These are phyloP conservation scores for Kockiozyma suomiensis DNA, from an alignment of 805 yeast genomes.

Conservation along the genomic window DNA sequence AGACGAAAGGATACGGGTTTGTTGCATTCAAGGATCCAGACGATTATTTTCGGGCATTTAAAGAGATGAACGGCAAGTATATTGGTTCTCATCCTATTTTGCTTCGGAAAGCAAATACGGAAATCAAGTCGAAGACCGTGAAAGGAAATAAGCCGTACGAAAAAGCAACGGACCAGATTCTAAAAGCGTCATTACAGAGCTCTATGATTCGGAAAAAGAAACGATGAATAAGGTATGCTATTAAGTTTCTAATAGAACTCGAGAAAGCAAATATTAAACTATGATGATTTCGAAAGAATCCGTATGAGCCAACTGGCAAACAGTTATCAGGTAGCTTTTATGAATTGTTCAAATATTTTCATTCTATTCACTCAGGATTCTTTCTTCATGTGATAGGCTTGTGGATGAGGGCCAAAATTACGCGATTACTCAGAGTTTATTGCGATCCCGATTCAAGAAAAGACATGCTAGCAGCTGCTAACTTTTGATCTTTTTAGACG, in stretches of 20 bases:
- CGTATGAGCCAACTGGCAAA: background rate
- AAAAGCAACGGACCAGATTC: conserved; percentile 20
- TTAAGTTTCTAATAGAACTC: background rate
- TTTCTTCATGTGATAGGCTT: background rate
- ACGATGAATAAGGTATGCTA: background rate
- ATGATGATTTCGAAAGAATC: background rate
- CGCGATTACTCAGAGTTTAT: conserved; percentile 25
- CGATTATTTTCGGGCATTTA: conserved; percentile 70
- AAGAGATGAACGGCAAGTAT: conserved; percentile 75
- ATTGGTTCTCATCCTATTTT: conserved; percentile 74
- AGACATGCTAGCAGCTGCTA: background rate
- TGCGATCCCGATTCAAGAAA: background rate
- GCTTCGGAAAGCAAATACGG: conserved; percentile 59
- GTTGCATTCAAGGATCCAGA: conserved; percentile 66
- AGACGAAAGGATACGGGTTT: conserved; percentile 72
- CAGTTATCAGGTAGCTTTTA: background rate
- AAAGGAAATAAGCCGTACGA: conserved; percentile 21
- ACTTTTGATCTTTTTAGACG: no score
- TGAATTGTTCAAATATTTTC: background rate
- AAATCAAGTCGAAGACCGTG: conserved; percentile 28
- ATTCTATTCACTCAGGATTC: background rate
- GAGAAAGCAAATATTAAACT: background rate
- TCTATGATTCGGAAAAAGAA: conserved; percentile 2
- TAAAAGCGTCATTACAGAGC: conserved; percentile 13
- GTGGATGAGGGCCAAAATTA: conserved; percentile 4